A percentile compares a stretch with the other conserved stretches of the same genome.
Evolutionary conservation across 192 early-diverging fungal genomes (phyloP).

Genomic region (Nowakowskiella sp.): DNA sequence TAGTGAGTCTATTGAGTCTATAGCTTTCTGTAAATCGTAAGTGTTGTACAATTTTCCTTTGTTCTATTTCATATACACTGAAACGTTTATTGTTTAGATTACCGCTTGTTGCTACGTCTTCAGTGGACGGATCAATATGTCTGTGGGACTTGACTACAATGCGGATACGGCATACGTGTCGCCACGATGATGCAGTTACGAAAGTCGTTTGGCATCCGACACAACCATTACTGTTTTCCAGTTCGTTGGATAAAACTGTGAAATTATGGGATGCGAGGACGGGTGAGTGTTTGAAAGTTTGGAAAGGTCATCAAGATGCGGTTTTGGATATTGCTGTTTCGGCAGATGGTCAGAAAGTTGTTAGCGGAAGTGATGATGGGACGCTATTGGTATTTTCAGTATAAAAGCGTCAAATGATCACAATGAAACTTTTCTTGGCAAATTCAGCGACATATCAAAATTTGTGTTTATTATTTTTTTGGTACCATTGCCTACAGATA

Average conservation of each 20-base stretch:
- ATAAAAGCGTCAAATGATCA: too few species aligned
- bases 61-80: neutral
- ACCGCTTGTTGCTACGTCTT: conserved; percentile 74
- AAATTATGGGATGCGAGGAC: conserved; percentile 88
- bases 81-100: conserved; percentile 20
- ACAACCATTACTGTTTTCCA: conserved; percentile 61
- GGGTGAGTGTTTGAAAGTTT: conserved; percentile 64
- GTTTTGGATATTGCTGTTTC: conserved; percentile 77
- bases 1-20: conserved; percentile 78
- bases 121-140: conserved; percentile 78
- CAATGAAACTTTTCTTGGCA: too few species aligned
- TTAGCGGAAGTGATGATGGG: conserved; percentile 83
- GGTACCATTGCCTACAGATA: too few species aligned
- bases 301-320: conserved; percentile 77
- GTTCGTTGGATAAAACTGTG: conserved; percentile 74
- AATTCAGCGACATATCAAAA: too few species aligned
- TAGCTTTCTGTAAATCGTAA: conserved; percentile 64
- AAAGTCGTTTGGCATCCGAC: conserved; percentile 63
- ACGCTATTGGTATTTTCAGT: conserved; percentile 1
- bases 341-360: conserved; percentile 58
- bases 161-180: conserved; percentile 69
- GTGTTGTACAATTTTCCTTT: conserved; percentile 1
- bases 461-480: too few species aligned
- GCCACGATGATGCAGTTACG: conserved; percentile 80
- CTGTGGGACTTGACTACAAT: conserved; percentile 88